phyloP scores from a whole-genome alignment of 2,329 filamentous ascomycete species.

The Calonectria pteridis region DNA sequence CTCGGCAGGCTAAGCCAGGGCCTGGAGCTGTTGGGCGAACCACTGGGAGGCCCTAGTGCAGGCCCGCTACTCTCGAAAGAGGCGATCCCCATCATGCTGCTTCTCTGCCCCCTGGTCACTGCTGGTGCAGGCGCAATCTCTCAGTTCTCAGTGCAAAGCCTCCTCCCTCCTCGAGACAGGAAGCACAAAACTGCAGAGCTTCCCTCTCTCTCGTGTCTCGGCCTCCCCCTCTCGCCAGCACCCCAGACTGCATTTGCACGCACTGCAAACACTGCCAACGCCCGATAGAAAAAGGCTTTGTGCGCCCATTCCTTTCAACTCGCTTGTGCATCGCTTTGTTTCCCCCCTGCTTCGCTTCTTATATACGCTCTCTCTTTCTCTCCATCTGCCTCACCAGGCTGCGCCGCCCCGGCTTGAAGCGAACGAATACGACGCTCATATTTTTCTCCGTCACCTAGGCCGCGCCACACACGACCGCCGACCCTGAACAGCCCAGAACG shows the following conservation, averaged over 20 bases:
- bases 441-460: not conserved
- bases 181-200: not conserved
- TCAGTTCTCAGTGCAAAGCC: slow-evolving; percentile 14
- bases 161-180: not conserved
- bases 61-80: slow-evolving; percentile 8
- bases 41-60: slow-evolving; percentile 8
- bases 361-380: not conserved
- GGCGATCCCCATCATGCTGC: slow-evolving; percentile 6
- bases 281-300: not conserved
- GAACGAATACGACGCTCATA: slow-evolving; percentile 9
- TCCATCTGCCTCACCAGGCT: not conserved
- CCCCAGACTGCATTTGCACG: not conserved
- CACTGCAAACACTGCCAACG: not conserved
- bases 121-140: slow-evolving; percentile 20
- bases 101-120: slow-evolving; percentile 7
- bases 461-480: not conserved
- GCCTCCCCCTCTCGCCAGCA: not conserved
- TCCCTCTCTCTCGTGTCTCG: not conserved
- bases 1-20: slow-evolving; percentile 13
- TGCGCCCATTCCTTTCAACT: not conserved
- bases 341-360: not conserved
- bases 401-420: slow-evolving; percentile 8
- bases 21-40: slow-evolving; percentile 9
- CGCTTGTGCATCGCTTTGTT: not conserved
- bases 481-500: not conserved